Conservation (phyloP, 1,284 basidiomycete species). For the Trichosporon sp. region DNA sequence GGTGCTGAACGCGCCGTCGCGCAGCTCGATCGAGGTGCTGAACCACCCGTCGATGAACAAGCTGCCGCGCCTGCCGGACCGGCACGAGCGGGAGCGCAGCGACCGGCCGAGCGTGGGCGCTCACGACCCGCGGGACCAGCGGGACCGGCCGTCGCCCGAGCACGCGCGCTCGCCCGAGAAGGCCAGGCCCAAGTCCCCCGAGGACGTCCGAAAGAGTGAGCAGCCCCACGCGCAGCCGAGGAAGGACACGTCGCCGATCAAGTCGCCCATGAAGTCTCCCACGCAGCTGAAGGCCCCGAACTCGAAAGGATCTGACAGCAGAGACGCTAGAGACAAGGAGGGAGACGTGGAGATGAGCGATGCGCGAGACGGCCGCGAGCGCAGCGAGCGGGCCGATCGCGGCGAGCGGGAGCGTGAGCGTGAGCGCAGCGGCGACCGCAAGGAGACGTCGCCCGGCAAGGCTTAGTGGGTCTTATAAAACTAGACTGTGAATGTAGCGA, state of each 20-base stretch:
- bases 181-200: background rate
- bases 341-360: constrained; percentile 4
- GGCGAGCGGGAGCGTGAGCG: constrained; percentile 4
- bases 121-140: background rate
- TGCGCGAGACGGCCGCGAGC: background rate
- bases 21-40: constrained; percentile 36
- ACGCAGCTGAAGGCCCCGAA: constrained; percentile 2
- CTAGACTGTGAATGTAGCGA: constrained; percentile 5
- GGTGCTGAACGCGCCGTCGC: constrained; percentile 37
- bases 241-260: constrained; percentile 3
- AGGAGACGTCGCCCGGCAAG: background rate
- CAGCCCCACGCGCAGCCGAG: constrained; percentile 7
- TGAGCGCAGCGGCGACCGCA: background rate
- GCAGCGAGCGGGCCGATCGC: background rate
- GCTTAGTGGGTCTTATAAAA: background rate
- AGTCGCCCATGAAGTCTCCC: background rate
- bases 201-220: constrained; percentile 6
- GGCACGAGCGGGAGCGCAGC: constrained; percentile 7
- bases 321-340: background rate
- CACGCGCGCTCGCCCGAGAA: constrained; percentile 9
- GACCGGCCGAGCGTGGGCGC: background rate
- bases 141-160: background rate
- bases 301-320: background rate
- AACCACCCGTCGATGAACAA: constrained; percentile 33
- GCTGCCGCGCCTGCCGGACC: background rate